phyloP scores from a whole-genome alignment of 768 basidiomycete species.

The Leucocoprinus leucothites region DNA sequence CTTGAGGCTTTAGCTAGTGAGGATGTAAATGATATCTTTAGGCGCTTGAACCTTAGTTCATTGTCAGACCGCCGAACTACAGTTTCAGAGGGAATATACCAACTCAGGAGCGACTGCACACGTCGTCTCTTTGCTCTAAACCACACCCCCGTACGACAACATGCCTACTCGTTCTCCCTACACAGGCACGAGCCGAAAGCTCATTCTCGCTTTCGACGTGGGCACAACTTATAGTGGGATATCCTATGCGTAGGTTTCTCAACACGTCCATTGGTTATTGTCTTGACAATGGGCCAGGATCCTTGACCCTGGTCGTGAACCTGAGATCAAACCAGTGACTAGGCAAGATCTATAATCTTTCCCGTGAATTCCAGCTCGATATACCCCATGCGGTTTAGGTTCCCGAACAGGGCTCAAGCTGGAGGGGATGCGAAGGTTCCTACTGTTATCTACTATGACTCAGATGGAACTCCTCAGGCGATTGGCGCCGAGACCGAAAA shows the following conservation, averaged over 20 bases:
- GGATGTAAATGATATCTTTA: too few relatives aligned
- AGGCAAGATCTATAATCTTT: conserved; percentile 10
- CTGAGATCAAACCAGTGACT: conserved; percentile 22
- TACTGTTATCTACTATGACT: conserved; percentile 43
- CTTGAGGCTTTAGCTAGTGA: too few relatives aligned
- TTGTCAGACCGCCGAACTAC: too few relatives aligned
- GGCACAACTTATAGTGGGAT: conserved; percentile 42
- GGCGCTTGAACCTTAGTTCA: too few relatives aligned
- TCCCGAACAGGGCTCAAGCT: conserved; percentile 38
- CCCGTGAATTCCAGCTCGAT: neutral
- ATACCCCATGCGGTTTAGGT: conserved; percentile 23
- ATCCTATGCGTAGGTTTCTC: conserved; percentile 29
- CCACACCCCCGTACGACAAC: too few relatives aligned
- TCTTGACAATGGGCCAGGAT: conserved; percentile 21
- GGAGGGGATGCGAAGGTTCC: conserved; percentile 47
- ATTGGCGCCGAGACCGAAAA: conserved; percentile 41
- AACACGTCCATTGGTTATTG: neutral
- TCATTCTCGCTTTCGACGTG: conserved; percentile 40
- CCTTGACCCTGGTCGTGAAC: conserved; percentile 33
- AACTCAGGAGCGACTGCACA: too few relatives aligned
- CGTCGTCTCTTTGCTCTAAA: too few relatives aligned
- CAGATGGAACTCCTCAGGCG: conserved; percentile 31
- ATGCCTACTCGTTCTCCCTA: conserved; percentile 17
- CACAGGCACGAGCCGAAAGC: conserved; percentile 24
- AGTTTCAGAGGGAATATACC: too few relatives aligned